Base-by-base conservation (phyloP, 2,329 filamentous ascomycete species). In the Colletotrichum eleusines region DNA sequence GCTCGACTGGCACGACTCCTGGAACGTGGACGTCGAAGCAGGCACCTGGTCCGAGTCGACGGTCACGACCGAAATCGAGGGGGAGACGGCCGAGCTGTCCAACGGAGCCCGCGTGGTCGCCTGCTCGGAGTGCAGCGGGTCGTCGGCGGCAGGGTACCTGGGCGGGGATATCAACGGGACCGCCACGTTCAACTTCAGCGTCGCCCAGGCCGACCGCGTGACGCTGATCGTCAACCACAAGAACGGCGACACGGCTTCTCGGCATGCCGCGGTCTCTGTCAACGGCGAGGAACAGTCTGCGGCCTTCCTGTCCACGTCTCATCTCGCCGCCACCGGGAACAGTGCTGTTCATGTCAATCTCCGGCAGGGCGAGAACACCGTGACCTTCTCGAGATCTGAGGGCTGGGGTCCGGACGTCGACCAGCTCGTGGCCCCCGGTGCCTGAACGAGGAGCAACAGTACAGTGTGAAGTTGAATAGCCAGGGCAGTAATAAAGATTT, bases 161-260 rank as follows among this genome's bases (percentile, higher is more conserved):
- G 89, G 89, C 0, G 87, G 87, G 0, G 77, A 81, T 0, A 75
- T 80, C 0, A 79, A 78, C 0, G 87, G 86, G 0, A 84, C 80
- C 0, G 79, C 89, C 3, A 83, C 82, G 0, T 87, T 91, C 59
- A 75, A 76, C 0, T 81, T 90, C 2, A 79, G 78, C 20, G 85
- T 84, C 58, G 78, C 81, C 1, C 81, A 77, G 0, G 79, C 82
- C 0, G 84, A 83, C 0, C 76, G 81, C 16, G 86, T 83, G 0
- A 89, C 88, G 0, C 79, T 91, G 12, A 78, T 85, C 1, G 83
- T 91, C 63, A 84, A 86, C 73, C 87, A 88, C 75, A 76, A 83
- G 18, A 91, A 91, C 69, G 87, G 87, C 0, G 88, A 91, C 72
- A 83, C 74, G 0, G 76, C 76, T 0, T 83, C 88, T 73, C 78